Evolutionary conservation across 2,329 filamentous ascomycete species (phyloP).

Genomic region (Phyllosticta citriasiana): DNA sequence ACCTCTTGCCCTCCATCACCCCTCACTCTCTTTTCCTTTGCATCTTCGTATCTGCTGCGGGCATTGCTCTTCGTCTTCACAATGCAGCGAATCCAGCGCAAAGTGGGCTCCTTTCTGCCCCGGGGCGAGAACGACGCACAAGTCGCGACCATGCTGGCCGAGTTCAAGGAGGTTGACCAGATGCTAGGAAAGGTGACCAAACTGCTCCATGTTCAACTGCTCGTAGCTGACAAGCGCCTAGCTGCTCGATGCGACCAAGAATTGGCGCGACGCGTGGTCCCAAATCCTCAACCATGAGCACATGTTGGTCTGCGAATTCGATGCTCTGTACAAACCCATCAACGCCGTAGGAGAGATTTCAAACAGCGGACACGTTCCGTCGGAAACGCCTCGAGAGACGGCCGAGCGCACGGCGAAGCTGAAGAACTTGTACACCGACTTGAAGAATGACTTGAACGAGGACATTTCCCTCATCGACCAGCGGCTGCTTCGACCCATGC

Average conservation of each 20-base stretch:
- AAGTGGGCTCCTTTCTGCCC: slow-evolving; percentile 62
- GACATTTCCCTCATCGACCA: slow-evolving; percentile 63
- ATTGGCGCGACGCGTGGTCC: slow-evolving; percentile 72
- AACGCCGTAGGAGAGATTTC: slow-evolving; percentile 48
- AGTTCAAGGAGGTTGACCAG: slow-evolving; percentile 71
- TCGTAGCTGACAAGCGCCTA: slow-evolving; percentile 25
- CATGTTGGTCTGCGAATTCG: slow-evolving; percentile 56
- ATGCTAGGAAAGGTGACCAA: slow-evolving; percentile 56
- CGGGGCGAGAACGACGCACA: slow-evolving; percentile 67
- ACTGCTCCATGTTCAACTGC: slow-evolving; percentile 4
- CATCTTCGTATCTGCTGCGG: background rate
- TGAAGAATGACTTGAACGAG: slow-evolving; percentile 60
- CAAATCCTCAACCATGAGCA: slow-evolving; percentile 61
- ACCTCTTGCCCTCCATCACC: background rate
- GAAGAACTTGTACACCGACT: slow-evolving; percentile 57
- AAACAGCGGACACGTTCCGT: slow-evolving; percentile 41
- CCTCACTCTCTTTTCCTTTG: background rate
- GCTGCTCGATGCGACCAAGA: slow-evolving; percentile 65
- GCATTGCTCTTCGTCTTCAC: slow-evolving; percentile 17
- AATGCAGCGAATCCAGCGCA: slow-evolving; percentile 65
- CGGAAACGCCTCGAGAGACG: slow-evolving; percentile 51
- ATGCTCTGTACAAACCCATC: slow-evolving; percentile 67
- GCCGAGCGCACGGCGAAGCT: slow-evolving; percentile 55
- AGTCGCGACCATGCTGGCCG: slow-evolving; percentile 62
- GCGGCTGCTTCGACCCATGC: slow-evolving; percentile 59